Conservation (phyloP, 495 filamentous ascomycete species). For the Penicillium tannophilum region DNA sequence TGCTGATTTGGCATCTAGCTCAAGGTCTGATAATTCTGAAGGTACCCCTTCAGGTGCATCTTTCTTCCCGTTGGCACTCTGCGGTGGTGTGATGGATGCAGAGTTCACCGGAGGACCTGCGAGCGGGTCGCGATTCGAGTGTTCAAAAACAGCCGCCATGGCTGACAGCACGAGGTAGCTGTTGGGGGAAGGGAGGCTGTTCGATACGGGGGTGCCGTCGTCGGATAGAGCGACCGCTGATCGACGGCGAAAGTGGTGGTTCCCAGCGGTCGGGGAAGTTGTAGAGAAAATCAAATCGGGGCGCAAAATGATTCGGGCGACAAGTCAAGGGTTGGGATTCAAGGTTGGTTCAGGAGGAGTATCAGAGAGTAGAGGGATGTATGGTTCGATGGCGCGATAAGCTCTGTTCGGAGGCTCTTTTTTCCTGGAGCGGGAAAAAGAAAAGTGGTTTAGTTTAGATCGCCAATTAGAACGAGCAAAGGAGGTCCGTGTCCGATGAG, state of each 20-base stretch:
- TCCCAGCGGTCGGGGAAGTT: conserved; percentile 51
- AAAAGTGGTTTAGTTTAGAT: conserved; percentile 17
- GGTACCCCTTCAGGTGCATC: conserved; percentile 45
- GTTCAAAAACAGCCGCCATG: conserved; percentile 42
- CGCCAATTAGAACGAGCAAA: conserved; percentile 16
- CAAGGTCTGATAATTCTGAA: conserved; percentile 50
- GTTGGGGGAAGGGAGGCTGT: conserved; percentile 13
- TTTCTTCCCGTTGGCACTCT: conserved; percentile 49
- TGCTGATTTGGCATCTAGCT: conserved; percentile 40
- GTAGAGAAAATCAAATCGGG: background rate
- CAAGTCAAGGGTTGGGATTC: background rate
- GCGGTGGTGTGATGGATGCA: conserved; percentile 48
- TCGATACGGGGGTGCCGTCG: conserved; percentile 36
- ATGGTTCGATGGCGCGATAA: conserved; percentile 27
- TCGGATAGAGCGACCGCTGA: conserved; percentile 52
- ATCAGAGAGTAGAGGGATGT: background rate
- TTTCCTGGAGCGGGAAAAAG: conserved; percentile 18
- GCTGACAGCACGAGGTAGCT: conserved; percentile 17
- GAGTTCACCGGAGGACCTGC: conserved; percentile 31
- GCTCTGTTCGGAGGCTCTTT: conserved; percentile 28
- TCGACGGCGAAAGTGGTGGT: conserved; percentile 44
- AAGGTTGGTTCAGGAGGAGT: conserved; percentile 15
- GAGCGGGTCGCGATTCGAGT: conserved; percentile 30
- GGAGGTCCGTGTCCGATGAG: conserved; percentile 8
- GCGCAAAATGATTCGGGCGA: conserved; percentile 5